phyloP scores from a whole-genome alignment of 2,329 filamentous ascomycete species.

The Coniochaeta sp. region DNA sequence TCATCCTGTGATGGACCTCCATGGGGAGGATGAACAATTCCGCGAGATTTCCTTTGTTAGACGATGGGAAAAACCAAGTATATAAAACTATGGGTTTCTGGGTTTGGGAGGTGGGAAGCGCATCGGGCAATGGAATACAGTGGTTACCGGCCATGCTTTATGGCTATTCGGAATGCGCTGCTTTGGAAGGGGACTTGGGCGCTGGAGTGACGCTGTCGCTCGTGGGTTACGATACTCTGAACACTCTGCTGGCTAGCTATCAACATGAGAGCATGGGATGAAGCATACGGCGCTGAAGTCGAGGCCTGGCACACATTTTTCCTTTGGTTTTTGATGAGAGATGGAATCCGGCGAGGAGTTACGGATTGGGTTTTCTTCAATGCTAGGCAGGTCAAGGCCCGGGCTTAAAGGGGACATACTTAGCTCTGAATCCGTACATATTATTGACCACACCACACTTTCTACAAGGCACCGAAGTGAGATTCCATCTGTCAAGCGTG shows the following conservation, averaged over 20 bases:
- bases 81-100: not conserved
- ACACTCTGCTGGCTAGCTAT: not conserved
- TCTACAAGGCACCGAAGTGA: not conserved
- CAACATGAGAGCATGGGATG: not conserved
- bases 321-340: not conserved
- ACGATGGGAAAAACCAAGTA: not conserved
- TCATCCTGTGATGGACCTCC: not conserved
- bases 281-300: not conserved
- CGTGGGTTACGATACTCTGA: not conserved
- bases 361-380: not conserved
- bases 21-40: not conserved
- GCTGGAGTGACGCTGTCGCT: not conserved
- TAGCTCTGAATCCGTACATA: not conserved
- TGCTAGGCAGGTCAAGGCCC: not conserved
- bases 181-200: not conserved
- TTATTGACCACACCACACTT: not conserved
- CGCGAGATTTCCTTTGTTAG: not conserved
- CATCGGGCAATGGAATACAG: not conserved
- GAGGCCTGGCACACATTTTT: not conserved
- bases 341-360: not conserved
- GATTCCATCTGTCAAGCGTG: not conserved
- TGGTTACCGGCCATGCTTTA: not conserved
- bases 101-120: not conserved
- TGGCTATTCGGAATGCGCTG: not conserved
- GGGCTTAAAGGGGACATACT: not conserved